Conservation (phyloP, 208 protist genomes). For the Acanthamoeba quina region DNA sequence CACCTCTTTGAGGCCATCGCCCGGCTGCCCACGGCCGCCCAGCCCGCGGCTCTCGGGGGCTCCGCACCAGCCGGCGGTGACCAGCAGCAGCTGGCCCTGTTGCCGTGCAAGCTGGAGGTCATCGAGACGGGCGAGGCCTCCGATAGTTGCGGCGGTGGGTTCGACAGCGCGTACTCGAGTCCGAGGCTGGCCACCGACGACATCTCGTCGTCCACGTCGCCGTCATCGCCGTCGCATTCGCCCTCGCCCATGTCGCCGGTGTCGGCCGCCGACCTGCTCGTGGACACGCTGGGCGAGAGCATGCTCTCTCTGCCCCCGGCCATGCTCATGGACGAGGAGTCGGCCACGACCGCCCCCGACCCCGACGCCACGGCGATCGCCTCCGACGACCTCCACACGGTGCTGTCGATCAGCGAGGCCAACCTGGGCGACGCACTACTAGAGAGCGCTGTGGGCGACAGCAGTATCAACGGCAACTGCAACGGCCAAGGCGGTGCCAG, state of each 20-base stretch:
- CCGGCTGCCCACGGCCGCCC: too few relatives aligned
- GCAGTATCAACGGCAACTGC: not conserved
- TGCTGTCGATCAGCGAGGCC: not conserved
- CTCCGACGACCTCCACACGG: too few relatives aligned
- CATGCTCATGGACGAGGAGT: constrained; percentile 58
- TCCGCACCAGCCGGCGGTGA: not conserved
- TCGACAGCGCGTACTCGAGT: not conserved
- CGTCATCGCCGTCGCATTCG: not conserved
- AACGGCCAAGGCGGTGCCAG: not conserved
- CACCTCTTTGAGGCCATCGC: too few relatives aligned
- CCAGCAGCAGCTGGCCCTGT: not conserved
- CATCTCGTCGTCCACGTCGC: not conserved
- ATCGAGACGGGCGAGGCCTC: not conserved
- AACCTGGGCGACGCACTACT: not conserved
- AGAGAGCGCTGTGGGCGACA: not conserved
- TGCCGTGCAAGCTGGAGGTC: not conserved
- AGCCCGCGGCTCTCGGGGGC: too few relatives aligned
- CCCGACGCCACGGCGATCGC: too few relatives aligned
- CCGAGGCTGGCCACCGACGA: not conserved
- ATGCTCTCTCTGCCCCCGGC: not conserved
- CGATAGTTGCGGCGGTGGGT: too few relatives aligned
- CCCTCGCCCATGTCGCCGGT: not conserved
- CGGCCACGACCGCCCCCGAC: not conserved
- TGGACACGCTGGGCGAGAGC: not conserved
- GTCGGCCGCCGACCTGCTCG: not conserved